Percentiles rank a stretch among this genome's conserved stretches.
Conservation (phyloP, 106 monocot genomes). For the Dactylorhiza incarnata region DNA sequence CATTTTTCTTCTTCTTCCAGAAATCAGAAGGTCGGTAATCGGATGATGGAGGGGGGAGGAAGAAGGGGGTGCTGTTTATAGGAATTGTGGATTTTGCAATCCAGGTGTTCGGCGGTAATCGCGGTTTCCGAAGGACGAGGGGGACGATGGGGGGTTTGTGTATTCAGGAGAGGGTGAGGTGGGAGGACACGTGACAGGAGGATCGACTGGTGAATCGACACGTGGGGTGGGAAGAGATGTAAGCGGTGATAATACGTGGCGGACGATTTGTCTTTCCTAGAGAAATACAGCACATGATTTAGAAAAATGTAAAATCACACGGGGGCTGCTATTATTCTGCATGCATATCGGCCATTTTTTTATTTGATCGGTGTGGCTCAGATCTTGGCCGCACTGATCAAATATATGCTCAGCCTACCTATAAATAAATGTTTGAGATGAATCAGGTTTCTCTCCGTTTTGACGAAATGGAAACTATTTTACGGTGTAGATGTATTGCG, state of each 20-base stretch:
- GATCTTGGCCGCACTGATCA: no score
- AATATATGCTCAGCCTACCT: no score
- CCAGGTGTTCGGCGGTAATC: neutral
- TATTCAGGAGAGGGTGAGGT: neutral
- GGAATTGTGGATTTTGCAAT: neutral
- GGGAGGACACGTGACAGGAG: neutral
- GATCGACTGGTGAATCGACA: neutral
- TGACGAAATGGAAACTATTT: no score
- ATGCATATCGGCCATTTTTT: no score
- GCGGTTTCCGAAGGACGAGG: neutral
- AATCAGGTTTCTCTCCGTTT: no score
- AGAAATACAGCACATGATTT: no score
- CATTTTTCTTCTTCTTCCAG: slow-evolving; percentile 19
- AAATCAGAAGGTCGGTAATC: neutral
- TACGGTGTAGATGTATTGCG: no score
- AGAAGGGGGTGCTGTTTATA: neutral
- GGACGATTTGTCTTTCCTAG: neutral
- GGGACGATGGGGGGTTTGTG: neutral
- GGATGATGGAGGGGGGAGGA: neutral
- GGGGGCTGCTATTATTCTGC: no score
- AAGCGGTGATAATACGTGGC: neutral
- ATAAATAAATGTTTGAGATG: no score
- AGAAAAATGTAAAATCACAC: no score
- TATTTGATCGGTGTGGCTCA: no score
- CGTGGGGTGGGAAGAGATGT: neutral